These are phyloP conservation scores for Fraxinus greggii DNA, from an alignment of 305 asterid genomes.

Conservation along the genomic window DNA sequence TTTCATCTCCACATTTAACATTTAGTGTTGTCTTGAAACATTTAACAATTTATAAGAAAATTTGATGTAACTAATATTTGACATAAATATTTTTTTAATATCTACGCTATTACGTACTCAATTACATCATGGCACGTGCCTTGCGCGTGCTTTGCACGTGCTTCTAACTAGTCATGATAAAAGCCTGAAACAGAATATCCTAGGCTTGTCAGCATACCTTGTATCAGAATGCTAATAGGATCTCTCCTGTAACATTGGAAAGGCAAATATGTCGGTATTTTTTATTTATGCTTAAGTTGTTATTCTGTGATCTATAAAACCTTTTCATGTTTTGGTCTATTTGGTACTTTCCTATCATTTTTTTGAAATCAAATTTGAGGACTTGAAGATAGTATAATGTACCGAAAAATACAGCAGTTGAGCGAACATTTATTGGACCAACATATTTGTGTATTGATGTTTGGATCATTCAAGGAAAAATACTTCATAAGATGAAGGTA, in stretches of 20 bases:
- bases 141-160: no score
- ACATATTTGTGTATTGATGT: background rate
- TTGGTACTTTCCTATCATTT: background rate
- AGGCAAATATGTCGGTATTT: background rate
- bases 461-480: background rate
- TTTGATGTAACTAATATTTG: no score
- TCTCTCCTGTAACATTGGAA: background rate
- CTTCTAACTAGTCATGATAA: no score
- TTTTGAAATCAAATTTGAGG: background rate
- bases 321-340: background rate
- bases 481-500: background rate
- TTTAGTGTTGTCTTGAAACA: no score
- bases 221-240: background rate
- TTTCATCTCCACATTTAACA: no score
- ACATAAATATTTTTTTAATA: no score
- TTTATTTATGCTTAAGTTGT: background rate
- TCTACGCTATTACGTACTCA: no score
- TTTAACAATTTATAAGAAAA: no score
- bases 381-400: background rate
- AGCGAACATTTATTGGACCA: background rate
- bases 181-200: background rate
- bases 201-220: background rate
- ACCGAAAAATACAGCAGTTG: background rate
- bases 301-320: background rate
- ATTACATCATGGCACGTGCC: no score